Conservation (phyloP, 805 yeast species). For the Candida ponderosae region DNA sequence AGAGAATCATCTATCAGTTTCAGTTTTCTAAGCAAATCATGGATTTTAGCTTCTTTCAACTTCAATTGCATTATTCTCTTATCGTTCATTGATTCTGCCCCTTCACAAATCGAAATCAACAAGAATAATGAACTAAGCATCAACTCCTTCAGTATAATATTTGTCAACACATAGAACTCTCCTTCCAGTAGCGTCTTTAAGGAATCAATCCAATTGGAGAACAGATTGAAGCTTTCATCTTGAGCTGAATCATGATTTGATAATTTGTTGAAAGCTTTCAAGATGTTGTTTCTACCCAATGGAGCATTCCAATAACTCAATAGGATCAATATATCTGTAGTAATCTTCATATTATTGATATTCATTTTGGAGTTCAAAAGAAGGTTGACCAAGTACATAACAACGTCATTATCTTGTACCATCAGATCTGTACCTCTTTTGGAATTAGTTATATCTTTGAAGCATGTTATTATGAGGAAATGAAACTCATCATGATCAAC, state of each 20-base stretch:
- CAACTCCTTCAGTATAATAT: conserved; percentile 11
- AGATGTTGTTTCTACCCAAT: conserved; percentile 21
- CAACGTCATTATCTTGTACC: conserved; percentile 14
- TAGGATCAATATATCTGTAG: conserved; percentile 41
- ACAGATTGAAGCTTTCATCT: conserved; percentile 4
- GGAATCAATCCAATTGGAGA: conserved; percentile 14
- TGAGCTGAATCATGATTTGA: conserved; percentile 1
- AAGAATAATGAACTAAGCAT: conserved; percentile 13
- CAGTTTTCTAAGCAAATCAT: conserved; percentile 24
- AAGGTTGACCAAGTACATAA: conserved; percentile 34
- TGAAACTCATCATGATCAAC: conserved; percentile 45
- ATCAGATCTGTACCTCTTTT: conserved; percentile 17
- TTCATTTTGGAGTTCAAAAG: conserved; percentile 39
- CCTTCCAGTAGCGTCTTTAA: conserved; percentile 7
- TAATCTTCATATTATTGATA: conserved; percentile 42
- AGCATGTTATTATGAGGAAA: conserved; percentile 39
- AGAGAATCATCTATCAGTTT: conserved; percentile 33
- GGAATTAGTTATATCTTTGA: conserved; percentile 38
- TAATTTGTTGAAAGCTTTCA: conserved; percentile 15
- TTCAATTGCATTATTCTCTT: conserved; percentile 18
- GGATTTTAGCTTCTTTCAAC: conserved; percentile 31
- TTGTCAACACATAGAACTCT: conserved; percentile 13
- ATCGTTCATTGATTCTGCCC: conserved; percentile 17
- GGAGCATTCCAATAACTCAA: conserved; percentile 20
- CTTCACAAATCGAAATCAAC: conserved; percentile 16